Evolutionary conservation across 176 grass and related monocot genomes (phyloP), one percentile per base, ranked within the genome.

Genomic region (Tillandsia leiboldiana): DNA sequence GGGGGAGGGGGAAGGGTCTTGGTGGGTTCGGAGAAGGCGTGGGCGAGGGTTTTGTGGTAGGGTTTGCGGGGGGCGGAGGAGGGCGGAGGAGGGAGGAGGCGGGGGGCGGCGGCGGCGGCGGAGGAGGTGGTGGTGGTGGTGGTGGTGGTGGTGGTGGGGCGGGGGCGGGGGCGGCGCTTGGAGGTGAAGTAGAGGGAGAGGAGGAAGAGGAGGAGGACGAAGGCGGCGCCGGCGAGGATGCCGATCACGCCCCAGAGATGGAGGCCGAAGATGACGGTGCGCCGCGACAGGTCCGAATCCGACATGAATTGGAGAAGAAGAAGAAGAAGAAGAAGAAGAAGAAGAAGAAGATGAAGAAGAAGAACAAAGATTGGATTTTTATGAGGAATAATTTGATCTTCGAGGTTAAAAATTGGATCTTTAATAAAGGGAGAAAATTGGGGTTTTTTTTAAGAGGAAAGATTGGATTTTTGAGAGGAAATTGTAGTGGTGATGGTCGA

Each of bases 131-230:
- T 75, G 73, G 81, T 80, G 59, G 85, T 73, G 49, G 69, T 26
- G 51, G 53, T 20, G 13, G 61, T 53, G 14, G 14, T 26, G 77
- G 49, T 24, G 70, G 78, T 74, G 1, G 78, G 81, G 18, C 74
- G 82, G 1, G 75, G 81, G 66, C 86, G 85, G 10, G 85, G 89
- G 49, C 89, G 82, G 42, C 82, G 85, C 20, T 85, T 84, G 78
- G 84, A 64, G 24, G 87, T 79, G 71, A 84, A 94, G 48, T 84
- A 68, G 11, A 93, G 74, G 42, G 90, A 92, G 79, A 92, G 66
- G 63, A 92, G 85, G 67, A 92, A 87, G 17, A 92, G 69, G 70
- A 92, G 85, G 49, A 92, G 85, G 51, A 92, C 89, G 70, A 92
- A 92, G 72, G 89, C 89, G 14, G 85, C 89, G 5, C 89, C 89